Conservation (phyloP, 2,329 filamentous ascomycete genomes). For the Colletotrichum costaricense region DNA sequence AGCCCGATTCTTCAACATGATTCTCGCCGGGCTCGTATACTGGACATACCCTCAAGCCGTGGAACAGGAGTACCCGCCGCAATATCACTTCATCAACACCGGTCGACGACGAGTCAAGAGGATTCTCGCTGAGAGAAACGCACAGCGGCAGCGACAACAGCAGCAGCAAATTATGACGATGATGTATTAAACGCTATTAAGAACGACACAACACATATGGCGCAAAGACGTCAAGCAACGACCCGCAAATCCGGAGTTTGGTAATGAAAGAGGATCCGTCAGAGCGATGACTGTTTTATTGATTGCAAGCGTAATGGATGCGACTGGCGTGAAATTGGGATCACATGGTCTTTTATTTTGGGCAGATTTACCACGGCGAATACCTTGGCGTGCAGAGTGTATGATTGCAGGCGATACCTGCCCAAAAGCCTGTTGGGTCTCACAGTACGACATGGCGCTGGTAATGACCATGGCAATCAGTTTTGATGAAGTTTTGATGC, state of each 20-base stretch:
- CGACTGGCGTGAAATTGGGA: too few relatives aligned
- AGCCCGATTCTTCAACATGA: conserved; percentile 39
- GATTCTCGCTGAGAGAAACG: conserved; percentile 31
- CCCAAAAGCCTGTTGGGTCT: conserved; percentile 32
- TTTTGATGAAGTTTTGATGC: not conserved
- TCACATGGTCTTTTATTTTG: not conserved
- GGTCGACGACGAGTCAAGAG: conserved; percentile 31
- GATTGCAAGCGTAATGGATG: not conserved
- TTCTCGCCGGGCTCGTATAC: conserved; percentile 48
- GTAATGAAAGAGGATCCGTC: not conserved
- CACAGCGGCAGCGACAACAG: conserved; percentile 23
- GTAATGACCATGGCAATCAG: conserved; percentile 20
- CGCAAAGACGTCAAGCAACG: not conserved
- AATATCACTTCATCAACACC: conserved; percentile 33
- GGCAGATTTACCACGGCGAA: not conserved
- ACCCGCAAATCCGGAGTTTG: not conserved
- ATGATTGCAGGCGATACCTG: conserved; percentile 20
- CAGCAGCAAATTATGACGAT: conserved; percentile 32
- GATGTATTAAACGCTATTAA: not conserved
- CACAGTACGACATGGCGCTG: conserved; percentile 33
- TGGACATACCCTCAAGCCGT: conserved; percentile 55
- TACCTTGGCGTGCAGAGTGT: not conserved
- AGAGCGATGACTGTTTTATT: not conserved
- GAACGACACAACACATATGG: not conserved
- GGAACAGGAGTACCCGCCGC: conserved; percentile 49